A percentile compares a stretch with the other conserved stretches of the same genome.
phyloP scores from a whole-genome alignment of 2,329 filamentous ascomycete species.

The Xylariomycetidae sp. region DNA sequence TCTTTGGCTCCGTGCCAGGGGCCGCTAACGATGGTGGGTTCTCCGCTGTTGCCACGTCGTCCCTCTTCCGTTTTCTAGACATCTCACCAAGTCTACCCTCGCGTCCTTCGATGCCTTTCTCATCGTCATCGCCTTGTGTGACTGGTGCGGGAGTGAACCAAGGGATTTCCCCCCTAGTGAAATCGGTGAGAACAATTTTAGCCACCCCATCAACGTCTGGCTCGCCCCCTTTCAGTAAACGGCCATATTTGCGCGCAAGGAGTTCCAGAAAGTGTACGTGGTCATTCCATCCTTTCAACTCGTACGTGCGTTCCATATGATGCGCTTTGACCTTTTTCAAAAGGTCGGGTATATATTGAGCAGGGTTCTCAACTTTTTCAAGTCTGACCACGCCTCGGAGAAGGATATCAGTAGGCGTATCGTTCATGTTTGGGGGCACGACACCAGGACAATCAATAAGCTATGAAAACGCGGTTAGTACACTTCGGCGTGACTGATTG shows the following conservation, averaged over 20 bases:
- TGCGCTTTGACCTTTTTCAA: slow-evolving; percentile 75
- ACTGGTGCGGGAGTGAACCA: slow-evolving; percentile 87
- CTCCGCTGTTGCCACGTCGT: slow-evolving; percentile 41
- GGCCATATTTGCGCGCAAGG: slow-evolving; percentile 79
- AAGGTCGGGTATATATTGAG: slow-evolving; percentile 88
- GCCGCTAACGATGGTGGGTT: too few relatives aligned
- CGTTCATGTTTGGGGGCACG: slow-evolving; percentile 80
- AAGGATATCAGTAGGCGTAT: slow-evolving; percentile 82
- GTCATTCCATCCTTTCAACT: slow-evolving; percentile 73
- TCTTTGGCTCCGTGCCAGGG: too few relatives aligned
- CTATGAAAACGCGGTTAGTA: too few relatives aligned
- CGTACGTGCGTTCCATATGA: slow-evolving; percentile 91
- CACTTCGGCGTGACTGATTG: too few relatives aligned
- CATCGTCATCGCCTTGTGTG: slow-evolving; percentile 43
- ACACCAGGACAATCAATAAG: slow-evolving; percentile 70
- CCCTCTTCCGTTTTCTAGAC: slow-evolving; percentile 70
- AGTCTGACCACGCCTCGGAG: slow-evolving; percentile 88
- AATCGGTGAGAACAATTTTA: slow-evolving; percentile 96
- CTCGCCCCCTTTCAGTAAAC: slow-evolving; percentile 87
- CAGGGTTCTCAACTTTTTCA: slow-evolving; percentile 93
- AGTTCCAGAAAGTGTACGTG: slow-evolving; percentile 81
- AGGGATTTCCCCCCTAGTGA: slow-evolving; percentile 88
- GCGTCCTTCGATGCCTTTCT: slow-evolving; percentile 59
- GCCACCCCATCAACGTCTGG: slow-evolving; percentile 92
- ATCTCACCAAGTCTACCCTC: slow-evolving; percentile 82